Percentiles rank a stretch among this genome's conserved stretches.
These are phyloP conservation scores for Scutellaria baicalensis DNA, from an alignment of 257 asterid species.

Conservation along the genomic window DNA sequence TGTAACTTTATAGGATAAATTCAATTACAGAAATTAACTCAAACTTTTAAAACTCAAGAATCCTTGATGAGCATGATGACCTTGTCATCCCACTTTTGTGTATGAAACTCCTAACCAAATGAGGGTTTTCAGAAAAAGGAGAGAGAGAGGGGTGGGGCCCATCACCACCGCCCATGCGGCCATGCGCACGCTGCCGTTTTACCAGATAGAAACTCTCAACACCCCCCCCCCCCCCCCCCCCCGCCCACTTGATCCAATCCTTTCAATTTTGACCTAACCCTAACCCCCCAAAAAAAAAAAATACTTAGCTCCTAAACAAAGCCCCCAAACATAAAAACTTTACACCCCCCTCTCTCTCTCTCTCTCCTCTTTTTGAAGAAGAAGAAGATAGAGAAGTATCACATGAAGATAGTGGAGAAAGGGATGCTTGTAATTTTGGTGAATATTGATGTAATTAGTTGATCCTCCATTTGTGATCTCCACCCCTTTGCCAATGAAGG, in stretches of 20 bases:
- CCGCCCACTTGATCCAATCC: not conserved
- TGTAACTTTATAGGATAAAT: no score
- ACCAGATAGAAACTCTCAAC: slow-evolving; percentile 9
- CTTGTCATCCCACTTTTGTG: not conserved
- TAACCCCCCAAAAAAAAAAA: slow-evolving; percentile 8
- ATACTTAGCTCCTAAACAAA: not conserved
- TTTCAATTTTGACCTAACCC: slow-evolving; percentile 47
- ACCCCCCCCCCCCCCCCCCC: not conserved
- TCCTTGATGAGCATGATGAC: not conserved
- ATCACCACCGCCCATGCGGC: slow-evolving; percentile 37
- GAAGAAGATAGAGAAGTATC: not conserved
- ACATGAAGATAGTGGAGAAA: slow-evolving; percentile 1
- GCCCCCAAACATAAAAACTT: slow-evolving; percentile 16
- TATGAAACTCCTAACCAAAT: not conserved
- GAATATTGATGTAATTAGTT: not conserved
- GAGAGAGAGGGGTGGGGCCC: slow-evolving; percentile 30
- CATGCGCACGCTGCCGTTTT: slow-evolving; percentile 35
- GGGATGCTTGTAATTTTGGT: slow-evolving; percentile 16
- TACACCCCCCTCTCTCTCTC: slow-evolving; percentile 20
- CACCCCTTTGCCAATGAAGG: not conserved
- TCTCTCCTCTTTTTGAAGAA: not conserved
- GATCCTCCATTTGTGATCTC: slow-evolving; percentile 2
- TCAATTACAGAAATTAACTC: no score
- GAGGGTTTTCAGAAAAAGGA: slow-evolving; percentile 1
- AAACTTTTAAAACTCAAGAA: no score